A percentile compares a stretch with the other conserved stretches of the same genome.
Conservation (phyloP, 2,329 filamentous ascomycete species). For the Colletotrichum sp. region DNA sequence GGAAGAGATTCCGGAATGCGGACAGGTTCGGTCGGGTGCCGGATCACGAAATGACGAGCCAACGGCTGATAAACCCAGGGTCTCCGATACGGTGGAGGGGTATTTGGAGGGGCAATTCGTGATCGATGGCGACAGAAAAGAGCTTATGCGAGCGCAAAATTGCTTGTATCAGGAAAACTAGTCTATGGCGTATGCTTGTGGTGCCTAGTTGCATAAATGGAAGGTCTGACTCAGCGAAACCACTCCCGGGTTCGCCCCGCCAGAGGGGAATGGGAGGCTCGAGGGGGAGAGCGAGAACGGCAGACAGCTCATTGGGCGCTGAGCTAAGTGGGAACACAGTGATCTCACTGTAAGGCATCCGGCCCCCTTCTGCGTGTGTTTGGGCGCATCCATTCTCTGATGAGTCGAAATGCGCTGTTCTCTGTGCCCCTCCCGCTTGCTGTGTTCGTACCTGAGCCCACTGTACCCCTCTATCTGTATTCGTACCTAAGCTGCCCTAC, state of each 20-base stretch:
- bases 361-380: not conserved
- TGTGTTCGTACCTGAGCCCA: not conserved
- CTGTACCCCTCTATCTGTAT: not conserved
- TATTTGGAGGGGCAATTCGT: conserved; percentile 20
- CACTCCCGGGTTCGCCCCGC: not conserved
- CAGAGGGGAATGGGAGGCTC: not conserved
- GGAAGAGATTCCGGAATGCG: not conserved
- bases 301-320: not conserved
- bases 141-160: not conserved
- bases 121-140: not conserved
- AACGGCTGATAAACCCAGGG: conserved; percentile 18
- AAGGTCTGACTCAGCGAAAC: not conserved
- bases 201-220: not conserved
- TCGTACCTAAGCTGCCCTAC: conserved; percentile 4
- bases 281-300: conserved; percentile 16
- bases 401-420: not conserved
- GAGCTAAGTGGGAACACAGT: not conserved
- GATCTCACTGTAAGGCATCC: not conserved
- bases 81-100: conserved; percentile 20
- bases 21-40: not conserved
- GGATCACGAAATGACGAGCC: conserved; percentile 15
- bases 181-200: conserved; percentile 8
- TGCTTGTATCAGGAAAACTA: not conserved
- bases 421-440: not conserved
- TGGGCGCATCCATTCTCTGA: not conserved